Evolutionary conservation across 1,139 yeast species (phyloP).

Genomic region (Geotrichum restrictum): DNA sequence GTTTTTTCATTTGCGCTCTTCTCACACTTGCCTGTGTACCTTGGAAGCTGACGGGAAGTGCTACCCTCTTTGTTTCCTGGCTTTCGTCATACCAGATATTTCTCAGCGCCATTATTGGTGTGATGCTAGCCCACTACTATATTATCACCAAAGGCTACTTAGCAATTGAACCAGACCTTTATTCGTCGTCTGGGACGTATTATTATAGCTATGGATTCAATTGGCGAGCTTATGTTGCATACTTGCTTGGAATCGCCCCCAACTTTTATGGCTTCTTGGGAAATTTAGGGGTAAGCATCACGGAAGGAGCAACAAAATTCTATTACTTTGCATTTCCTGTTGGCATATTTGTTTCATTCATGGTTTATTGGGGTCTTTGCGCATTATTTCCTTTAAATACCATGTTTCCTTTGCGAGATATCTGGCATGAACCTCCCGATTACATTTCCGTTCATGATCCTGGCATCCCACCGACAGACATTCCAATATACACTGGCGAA

Average conservation of each 20-base stretch:
- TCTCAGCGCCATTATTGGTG: conserved; percentile 71
- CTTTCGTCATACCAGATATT: conserved; percentile 72
- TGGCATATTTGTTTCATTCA: conserved; percentile 23
- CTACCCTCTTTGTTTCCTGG: conserved; percentile 66
- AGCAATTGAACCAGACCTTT: conserved; percentile 53
- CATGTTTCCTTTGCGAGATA: background rate
- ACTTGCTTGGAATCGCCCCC: conserved; percentile 68
- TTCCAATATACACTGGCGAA: background rate
- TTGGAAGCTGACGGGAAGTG: conserved; percentile 66
- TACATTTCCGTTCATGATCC: conserved; percentile 1
- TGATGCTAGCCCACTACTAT: conserved; percentile 63
- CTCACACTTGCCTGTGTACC: conserved; percentile 43
- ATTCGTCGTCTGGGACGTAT: conserved; percentile 50
- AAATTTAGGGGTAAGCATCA: conserved; percentile 31
- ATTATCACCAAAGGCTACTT: conserved; percentile 64
- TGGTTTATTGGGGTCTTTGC: conserved; percentile 7
- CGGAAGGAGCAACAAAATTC: conserved; percentile 18
- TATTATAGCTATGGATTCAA: conserved; percentile 57
- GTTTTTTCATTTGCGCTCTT: conserved; percentile 29
- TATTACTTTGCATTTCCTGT: conserved; percentile 27
- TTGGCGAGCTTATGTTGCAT: conserved; percentile 73
- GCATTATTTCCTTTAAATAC: conserved; percentile 1
- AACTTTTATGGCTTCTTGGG: conserved; percentile 80
- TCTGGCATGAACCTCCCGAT: conserved; percentile 8
- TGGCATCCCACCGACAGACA: background rate